phyloP scores from a whole-genome alignment of 2,329 filamentous ascomycete genomes.

The Botryosphaeria dothidea region DNA sequence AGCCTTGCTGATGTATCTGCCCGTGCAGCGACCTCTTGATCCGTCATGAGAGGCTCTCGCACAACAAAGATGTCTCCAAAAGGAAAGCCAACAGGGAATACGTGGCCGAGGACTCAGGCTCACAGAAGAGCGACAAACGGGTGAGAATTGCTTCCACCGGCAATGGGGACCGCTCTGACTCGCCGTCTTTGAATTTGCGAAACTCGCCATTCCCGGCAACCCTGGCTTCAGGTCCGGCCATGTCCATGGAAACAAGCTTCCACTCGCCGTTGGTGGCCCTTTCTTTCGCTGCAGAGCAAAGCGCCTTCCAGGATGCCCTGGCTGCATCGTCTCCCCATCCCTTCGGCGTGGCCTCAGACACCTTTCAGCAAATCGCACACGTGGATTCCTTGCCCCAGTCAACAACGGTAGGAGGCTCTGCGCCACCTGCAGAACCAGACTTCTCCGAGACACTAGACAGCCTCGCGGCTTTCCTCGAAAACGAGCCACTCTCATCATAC shows the following conservation, averaged over 20 bases:
- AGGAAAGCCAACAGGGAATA: slow-evolving; percentile 11
- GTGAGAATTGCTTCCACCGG: neutral
- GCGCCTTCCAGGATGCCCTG: slow-evolving; percentile 1
- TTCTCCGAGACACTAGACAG: slow-evolving; percentile 37
- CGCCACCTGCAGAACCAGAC: neutral
- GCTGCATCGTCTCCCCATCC: neutral
- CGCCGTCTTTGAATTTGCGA: neutral
- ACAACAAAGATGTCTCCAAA: slow-evolving; percentile 29
- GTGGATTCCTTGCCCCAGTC: neutral
- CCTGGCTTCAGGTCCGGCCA: neutral
- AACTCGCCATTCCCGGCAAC: neutral
- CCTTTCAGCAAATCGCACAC: neutral
- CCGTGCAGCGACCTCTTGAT: slow-evolving; percentile 39
- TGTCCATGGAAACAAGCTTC: neutral
- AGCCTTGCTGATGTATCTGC: neutral
- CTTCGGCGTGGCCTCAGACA: neutral
- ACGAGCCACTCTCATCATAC: slow-evolving; percentile 39
- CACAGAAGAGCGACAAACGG: neutral
- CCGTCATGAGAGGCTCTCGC: slow-evolving; percentile 42
- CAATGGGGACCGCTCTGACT: neutral
- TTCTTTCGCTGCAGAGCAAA: slow-evolving; percentile 4
- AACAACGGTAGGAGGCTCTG: slow-evolving; percentile 23
- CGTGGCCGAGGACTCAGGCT: slow-evolving; percentile 24
- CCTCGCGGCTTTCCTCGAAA: slow-evolving; percentile 41
- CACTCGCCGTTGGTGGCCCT: neutral